These are phyloP conservation scores for Phlyctochytrium planicorne DNA, from an alignment of 192 early-diverging fungal species.

Conservation along the genomic window DNA sequence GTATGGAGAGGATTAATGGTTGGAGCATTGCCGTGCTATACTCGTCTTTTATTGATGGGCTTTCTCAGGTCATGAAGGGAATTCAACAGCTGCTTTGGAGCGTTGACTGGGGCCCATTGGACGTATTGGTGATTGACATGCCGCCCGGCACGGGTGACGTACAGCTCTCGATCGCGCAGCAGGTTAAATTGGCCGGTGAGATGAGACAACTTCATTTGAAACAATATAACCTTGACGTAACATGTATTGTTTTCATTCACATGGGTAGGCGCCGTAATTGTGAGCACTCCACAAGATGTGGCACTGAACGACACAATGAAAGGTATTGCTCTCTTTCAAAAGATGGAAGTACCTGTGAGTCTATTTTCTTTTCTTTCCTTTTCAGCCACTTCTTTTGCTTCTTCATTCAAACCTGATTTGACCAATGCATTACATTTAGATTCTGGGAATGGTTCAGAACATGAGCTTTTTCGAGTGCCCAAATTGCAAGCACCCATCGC, in stretches of 20 bases:
- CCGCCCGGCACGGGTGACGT: conserved; percentile 93
- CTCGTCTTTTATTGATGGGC: background rate
- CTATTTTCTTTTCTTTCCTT: background rate
- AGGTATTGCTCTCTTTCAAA: conserved; percentile 80
- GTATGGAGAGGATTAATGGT: conserved; percentile 93
- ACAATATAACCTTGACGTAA: background rate
- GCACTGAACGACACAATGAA: conserved; percentile 77
- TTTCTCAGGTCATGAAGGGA: conserved; percentile 78
- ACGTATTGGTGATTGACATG: conserved; percentile 85
- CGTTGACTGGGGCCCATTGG: conserved; percentile 75
- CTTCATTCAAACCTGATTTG: background rate
- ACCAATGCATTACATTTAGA: conserved; percentile 46
- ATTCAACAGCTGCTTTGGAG: conserved; percentile 82
- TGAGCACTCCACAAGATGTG: conserved; percentile 91
- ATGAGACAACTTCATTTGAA: background rate
- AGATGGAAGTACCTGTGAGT: conserved; percentile 77
- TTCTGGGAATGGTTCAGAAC: conserved; percentile 85
- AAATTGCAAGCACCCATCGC: conserved; percentile 72
- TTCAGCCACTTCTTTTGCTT: no score
- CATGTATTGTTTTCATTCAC: conserved; percentile 5
- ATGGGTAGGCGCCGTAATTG: conserved; percentile 71
- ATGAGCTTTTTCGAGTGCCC: conserved; percentile 82
- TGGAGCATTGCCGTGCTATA: background rate
- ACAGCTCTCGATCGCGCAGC: conserved; percentile 81
- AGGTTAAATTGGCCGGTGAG: conserved; percentile 63